A percentile compares a stretch with the other conserved stretches of the same genome.
Evolutionary conservation across 306 rosid species (phyloP).

Genomic region (Sechiopsis laciniata): DNA sequence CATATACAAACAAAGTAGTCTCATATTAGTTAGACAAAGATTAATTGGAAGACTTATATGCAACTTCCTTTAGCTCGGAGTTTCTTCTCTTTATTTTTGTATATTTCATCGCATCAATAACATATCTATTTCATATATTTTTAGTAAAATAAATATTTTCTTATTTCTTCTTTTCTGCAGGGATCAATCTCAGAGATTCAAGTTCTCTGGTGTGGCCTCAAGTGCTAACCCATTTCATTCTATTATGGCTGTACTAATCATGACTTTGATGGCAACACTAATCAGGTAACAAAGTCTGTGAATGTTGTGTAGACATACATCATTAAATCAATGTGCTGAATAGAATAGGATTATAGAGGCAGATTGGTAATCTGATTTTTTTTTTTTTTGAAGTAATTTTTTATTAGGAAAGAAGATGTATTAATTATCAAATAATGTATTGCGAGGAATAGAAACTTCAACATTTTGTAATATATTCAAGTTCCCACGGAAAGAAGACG

Average conservation of each 20-base stretch:
- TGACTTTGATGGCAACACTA: slow-evolving; percentile 13
- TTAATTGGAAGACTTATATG: too few species aligned
- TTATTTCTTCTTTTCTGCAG: slow-evolving; percentile 38
- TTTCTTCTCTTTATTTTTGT: not conserved
- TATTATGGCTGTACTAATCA: not conserved
- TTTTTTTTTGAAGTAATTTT: not conserved
- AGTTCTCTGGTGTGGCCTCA: slow-evolving; percentile 40
- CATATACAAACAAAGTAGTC: too few species aligned
- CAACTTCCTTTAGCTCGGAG: not conserved
- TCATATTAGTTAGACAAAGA: too few species aligned
- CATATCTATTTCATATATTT: not conserved
- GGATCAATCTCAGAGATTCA: slow-evolving; percentile 75
- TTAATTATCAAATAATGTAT: not conserved
- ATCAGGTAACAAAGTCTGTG: slow-evolving; percentile 15
- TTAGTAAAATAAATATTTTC: too few species aligned
- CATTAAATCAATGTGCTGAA: slow-evolving; percentile 14
- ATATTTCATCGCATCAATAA: not conserved
- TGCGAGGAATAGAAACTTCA: not conserved
- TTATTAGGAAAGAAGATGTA: not conserved
- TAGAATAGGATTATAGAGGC: not conserved
- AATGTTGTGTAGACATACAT: not conserved
- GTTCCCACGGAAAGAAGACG: not conserved
- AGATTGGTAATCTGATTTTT: not conserved
- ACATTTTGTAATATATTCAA: slow-evolving; percentile 6
- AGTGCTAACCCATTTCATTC: slow-evolving; percentile 14